Base-by-base conservation (phyloP, 2,329 filamentous ascomycete genomes). In the Fusarium luffae region DNA sequence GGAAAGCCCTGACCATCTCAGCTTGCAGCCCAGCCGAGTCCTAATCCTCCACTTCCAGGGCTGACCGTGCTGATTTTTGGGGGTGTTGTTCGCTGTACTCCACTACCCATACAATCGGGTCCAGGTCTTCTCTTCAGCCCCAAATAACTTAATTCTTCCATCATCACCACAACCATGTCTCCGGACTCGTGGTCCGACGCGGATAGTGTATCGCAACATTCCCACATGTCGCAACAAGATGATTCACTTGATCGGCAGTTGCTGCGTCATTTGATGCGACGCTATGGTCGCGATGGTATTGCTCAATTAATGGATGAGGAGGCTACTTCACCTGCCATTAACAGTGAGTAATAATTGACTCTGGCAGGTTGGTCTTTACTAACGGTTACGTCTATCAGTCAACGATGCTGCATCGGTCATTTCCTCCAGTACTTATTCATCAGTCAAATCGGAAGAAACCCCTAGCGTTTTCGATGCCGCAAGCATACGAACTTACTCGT, bases 401-500 rank as follows among this genome's bases (percentile, higher is more conserved):
- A 72, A 77, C 49, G 79, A 81, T 55, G 68, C 70, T 27, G 76
- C 78, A 12, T 81, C 79, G 28, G 72, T 79, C 32, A 66, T 80
- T 23, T 79, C 79, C 8, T 79, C 71, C 19, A 76, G 77, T 54
- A 77, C 78, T 21, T 75, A 74, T 25, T 79, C 79, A 9, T 79
- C 79, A 8, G 74, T 79, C 48, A 74, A 78, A 23, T 78, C 78
- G 25, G 79, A 81, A 47, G 77, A 80, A 42, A 70, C 75, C 14
- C 73, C 78, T 43, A 81, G 79, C 58, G 65, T 81, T 28, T 81
- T 80, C 64, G 80, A 82, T 54, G 71, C 72, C 10, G 74, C 73
- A 47, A 81, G 79, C 61, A 77, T 80, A 51, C 75, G 78, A 34
- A 77, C 80, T 27, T 77, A 78, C 50, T 82, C 80, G 28, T 82